Conservation (phyloP, 73 alveolate genomes). For the Tetrahymena borealis region DNA sequence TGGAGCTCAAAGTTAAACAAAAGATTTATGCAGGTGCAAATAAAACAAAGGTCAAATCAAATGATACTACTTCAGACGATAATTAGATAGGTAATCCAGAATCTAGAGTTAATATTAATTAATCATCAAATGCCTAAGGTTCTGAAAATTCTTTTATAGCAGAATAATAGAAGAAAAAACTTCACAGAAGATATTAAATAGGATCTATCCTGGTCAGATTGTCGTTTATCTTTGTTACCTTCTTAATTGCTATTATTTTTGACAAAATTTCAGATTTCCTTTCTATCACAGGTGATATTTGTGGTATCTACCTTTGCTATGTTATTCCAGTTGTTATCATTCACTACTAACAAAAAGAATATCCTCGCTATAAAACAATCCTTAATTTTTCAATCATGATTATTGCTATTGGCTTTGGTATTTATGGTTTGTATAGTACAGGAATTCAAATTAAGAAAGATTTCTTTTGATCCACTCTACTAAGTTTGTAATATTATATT, state of each 20-base stretch:
- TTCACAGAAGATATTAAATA: not conserved
- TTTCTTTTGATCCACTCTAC: not conserved
- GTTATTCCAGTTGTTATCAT: not conserved
- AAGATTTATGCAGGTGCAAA: not conserved
- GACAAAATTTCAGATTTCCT: not conserved
- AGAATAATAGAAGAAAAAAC: not conserved
- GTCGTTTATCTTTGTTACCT: not conserved
- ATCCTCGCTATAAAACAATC: not conserved
- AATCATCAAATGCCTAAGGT: too few relatives aligned
- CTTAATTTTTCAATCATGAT: not conserved
- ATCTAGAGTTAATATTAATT: not conserved
- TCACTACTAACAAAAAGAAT: not conserved
- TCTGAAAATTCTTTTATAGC: not conserved
- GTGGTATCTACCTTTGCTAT: not conserved
- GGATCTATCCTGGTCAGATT: not conserved
- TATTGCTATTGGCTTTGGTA: not conserved
- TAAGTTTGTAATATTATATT: too few relatives aligned
- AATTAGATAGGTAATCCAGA: not conserved
- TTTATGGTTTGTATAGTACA: not conserved
- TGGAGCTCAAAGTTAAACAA: not conserved
- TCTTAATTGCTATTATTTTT: not conserved
- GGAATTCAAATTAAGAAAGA: not conserved
- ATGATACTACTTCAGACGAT: not conserved
- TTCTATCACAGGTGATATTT: not conserved
- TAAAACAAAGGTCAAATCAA: not conserved